These are phyloP conservation scores for Emmonsia crescens DNA, from an alignment of 2,329 filamentous ascomycete genomes.

Conservation along the genomic window DNA sequence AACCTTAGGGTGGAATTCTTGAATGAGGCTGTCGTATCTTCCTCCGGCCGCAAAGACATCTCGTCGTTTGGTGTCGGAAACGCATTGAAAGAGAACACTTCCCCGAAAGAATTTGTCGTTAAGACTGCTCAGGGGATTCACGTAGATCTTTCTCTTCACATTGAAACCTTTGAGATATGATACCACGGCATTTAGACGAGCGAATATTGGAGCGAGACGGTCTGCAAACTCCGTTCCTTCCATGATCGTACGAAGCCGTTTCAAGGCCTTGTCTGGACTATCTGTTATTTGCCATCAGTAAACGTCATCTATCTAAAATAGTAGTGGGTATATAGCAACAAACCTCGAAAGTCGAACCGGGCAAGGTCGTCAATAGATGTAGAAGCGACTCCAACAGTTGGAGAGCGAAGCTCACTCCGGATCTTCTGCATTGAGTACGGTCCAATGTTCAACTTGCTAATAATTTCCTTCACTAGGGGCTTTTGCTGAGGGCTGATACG, in stretches of 20 bases:
- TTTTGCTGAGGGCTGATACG: constrained; percentile 61
- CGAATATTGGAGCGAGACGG: constrained; percentile 48
- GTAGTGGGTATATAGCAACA: background rate
- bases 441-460: constrained; percentile 79
- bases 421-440: constrained; percentile 76
- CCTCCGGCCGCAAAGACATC: constrained; percentile 90
- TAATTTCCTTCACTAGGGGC: constrained; percentile 63
- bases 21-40: constrained; percentile 81
- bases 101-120: constrained; percentile 85
- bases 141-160: constrained; percentile 65
- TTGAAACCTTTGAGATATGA: constrained; percentile 66
- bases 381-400: constrained; percentile 68
- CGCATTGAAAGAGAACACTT: constrained; percentile 79
- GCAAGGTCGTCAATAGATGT: constrained; percentile 85
- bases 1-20: constrained; percentile 65
- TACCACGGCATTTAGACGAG: constrained; percentile 68
- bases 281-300: constrained; percentile 49
- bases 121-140: constrained; percentile 75
- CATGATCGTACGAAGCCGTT: constrained; percentile 48
- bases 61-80: constrained; percentile 69
- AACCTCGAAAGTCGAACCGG: constrained; percentile 80
- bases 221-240: constrained; percentile 44
- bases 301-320: constrained; percentile 28
- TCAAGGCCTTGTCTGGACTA: constrained; percentile 61
- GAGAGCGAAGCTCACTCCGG: constrained; percentile 68